Percentiles rank a stretch among this genome's conserved stretches.
Conservation (phyloP, 768 basidiomycete genomes). For the Agrocybe pediades region DNA sequence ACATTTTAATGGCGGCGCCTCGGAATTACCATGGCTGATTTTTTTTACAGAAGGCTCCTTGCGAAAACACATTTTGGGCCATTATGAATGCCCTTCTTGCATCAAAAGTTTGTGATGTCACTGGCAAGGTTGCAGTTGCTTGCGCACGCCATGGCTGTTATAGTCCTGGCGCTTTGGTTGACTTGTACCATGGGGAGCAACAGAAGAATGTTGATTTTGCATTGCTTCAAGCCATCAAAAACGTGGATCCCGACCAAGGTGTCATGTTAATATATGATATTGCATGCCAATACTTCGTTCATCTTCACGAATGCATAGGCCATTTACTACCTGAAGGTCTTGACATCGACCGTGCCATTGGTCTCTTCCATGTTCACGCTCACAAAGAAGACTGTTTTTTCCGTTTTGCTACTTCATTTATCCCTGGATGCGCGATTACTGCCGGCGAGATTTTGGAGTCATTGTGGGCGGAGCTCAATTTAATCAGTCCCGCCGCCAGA, state of each 20-base stretch:
- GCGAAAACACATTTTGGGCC: conserved; percentile 16
- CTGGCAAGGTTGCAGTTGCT: conserved; percentile 14
- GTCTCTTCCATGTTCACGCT: conserved; percentile 27
- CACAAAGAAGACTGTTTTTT: conserved; percentile 26
- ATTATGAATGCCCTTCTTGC: conserved; percentile 4
- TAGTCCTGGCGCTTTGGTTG: conserved; percentile 13
- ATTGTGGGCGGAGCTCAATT: conserved; percentile 20
- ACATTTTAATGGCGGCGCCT: not conserved
- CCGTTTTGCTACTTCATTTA: conserved; percentile 19
- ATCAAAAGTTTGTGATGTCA: conserved; percentile 12
- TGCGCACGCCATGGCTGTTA: conserved; percentile 22
- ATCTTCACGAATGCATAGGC: not conserved
- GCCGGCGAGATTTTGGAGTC: conserved; percentile 21
- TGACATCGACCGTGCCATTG: conserved; percentile 15
- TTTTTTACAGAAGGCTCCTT: conserved; percentile 13
- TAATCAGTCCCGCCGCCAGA: conserved; percentile 5
- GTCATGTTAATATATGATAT: not conserved
- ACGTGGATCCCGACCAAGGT: conserved; percentile 13
- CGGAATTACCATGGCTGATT: not conserved
- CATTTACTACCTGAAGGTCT: not conserved
- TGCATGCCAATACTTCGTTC: not conserved
- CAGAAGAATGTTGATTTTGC: conserved; percentile 24
- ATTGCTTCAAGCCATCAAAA: conserved; percentile 6
- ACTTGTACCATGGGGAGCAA: conserved; percentile 22
- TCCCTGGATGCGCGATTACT: conserved; percentile 7